phyloP scores from a whole-genome alignment of 306 rosid species.

The Macrotyloma uniflorum region DNA sequence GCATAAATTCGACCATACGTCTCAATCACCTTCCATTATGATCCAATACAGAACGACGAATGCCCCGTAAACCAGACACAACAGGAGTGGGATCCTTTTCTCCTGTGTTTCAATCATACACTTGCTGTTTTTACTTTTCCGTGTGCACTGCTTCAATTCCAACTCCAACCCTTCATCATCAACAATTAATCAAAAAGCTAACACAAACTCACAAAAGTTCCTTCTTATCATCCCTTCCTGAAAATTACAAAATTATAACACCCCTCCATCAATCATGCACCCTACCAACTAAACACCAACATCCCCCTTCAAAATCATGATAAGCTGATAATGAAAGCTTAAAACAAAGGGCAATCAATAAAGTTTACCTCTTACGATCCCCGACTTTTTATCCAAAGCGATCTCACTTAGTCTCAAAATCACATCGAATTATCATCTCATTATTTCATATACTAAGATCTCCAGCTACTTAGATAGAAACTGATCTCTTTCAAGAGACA shows the following conservation, averaged over 20 bases:
- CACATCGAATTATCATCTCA: not conserved
- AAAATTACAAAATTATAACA: conserved; percentile 38
- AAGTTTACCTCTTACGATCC: conserved; percentile 1
- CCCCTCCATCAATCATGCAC: conserved; percentile 27
- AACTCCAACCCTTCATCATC: conserved; percentile 20
- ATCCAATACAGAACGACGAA: conserved; percentile 30
- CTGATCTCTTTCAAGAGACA: not conserved
- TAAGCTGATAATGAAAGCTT: conserved; percentile 20
- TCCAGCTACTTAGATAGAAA: not conserved
- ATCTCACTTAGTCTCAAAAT: not conserved
- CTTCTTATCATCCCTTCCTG: conserved; percentile 27
- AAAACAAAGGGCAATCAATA: conserved; percentile 8
- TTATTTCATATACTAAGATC: not conserved
- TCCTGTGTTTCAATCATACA: conserved; percentile 34
- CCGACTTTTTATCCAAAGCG: not conserved
- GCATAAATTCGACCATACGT: conserved; percentile 42
- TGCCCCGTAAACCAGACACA: conserved; percentile 31
- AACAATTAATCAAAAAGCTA: conserved; percentile 27
- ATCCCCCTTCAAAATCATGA: conserved; percentile 20
- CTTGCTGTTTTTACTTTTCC: conserved; percentile 17
- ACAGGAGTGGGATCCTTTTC: conserved; percentile 31
- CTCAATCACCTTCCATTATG: conserved; percentile 49
- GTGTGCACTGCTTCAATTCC: conserved; percentile 21
- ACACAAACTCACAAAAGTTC: conserved; percentile 27
- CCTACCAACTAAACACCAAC: conserved; percentile 30